Evolutionary conservation across 176 grass and related monocot genomes (phyloP).

Genomic region (Typha latifolia): DNA sequence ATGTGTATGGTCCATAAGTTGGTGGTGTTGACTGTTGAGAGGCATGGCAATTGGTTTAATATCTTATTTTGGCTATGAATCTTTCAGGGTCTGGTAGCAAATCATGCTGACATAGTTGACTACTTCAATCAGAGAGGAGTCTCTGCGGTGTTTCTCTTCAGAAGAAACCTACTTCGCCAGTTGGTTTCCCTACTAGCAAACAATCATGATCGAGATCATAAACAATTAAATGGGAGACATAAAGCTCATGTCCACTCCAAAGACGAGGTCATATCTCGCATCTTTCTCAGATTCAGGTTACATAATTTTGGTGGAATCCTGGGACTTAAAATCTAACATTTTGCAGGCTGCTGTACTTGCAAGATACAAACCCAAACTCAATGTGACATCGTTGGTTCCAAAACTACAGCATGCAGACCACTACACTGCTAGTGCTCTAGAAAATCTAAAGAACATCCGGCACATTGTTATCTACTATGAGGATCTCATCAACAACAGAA

Average conservation of each 20-base stretch:
- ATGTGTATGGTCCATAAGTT: neutral
- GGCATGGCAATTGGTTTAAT: too few species aligned
- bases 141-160: constrained; percentile 69
- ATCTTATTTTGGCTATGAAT: neutral
- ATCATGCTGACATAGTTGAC: constrained; percentile 40
- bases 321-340: neutral
- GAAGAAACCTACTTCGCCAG: constrained; percentile 73
- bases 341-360: constrained; percentile 62
- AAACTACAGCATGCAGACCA: constrained; percentile 37
- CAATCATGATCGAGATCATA: constrained; percentile 62
- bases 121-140: constrained; percentile 67
- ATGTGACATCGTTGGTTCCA: constrained; percentile 42
- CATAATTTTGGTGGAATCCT: neutral
- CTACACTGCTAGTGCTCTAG: constrained; percentile 36
- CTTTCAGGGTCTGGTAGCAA: constrained; percentile 59
- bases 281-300: neutral
- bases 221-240: constrained; percentile 86
- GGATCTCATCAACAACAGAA: constrained; percentile 57
- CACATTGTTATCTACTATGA: constrained; percentile 72
- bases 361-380: constrained; percentile 65
- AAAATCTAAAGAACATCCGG: constrained; percentile 40
- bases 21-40: too few species aligned
- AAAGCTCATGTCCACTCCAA: constrained; percentile 81
- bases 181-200: constrained; percentile 72
- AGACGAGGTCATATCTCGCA: constrained; percentile 37